A percentile compares a stretch with the other conserved stretches of the same genome.
Evolutionary conservation across 345 rosid genomes (phyloP).

Genomic region (Raphanus sativus): DNA sequence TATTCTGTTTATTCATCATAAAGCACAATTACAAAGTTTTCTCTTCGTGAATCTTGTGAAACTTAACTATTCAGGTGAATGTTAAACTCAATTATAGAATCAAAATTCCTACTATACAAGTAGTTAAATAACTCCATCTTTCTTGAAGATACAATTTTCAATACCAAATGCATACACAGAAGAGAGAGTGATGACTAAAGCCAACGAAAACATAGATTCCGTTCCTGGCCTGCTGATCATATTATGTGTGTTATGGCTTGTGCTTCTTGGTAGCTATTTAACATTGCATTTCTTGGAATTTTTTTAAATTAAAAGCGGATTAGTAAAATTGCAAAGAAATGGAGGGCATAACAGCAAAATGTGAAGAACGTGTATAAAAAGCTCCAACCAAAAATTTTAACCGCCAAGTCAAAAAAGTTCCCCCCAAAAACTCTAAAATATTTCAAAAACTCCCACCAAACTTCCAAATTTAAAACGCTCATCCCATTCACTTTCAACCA

Average conservation of each 20-base stretch:
- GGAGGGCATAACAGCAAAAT: slow-evolving; percentile 5
- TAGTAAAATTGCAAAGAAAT: neutral
- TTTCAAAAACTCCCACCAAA: slow-evolving; percentile 37
- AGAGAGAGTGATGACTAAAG: neutral
- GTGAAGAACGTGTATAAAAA: neutral
- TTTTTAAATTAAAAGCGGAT: neutral
- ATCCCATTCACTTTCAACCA: slow-evolving; percentile 2
- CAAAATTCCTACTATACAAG: neutral
- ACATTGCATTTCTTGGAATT: neutral
- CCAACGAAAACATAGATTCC: neutral
- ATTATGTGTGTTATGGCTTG: neutral
- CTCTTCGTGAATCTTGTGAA: neutral
- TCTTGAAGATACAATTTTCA: neutral
- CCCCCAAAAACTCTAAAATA: slow-evolving; percentile 28
- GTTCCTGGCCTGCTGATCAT: neutral
- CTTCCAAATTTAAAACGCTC: slow-evolving; percentile 8
- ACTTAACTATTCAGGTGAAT: neutral
- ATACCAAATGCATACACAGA: neutral
- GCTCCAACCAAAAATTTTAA: slow-evolving; percentile 1
- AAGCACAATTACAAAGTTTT: neutral
- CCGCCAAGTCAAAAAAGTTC: slow-evolving; percentile 8
- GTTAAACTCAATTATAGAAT: neutral
- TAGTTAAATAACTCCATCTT: neutral
- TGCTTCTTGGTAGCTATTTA: neutral
- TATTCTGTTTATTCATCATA: neutral